Evolutionary conservation across 1,284 basidiomycete species (phyloP), one percentile per base, ranked within the genome.

Genomic region (Gymnopus androsaceus): DNA sequence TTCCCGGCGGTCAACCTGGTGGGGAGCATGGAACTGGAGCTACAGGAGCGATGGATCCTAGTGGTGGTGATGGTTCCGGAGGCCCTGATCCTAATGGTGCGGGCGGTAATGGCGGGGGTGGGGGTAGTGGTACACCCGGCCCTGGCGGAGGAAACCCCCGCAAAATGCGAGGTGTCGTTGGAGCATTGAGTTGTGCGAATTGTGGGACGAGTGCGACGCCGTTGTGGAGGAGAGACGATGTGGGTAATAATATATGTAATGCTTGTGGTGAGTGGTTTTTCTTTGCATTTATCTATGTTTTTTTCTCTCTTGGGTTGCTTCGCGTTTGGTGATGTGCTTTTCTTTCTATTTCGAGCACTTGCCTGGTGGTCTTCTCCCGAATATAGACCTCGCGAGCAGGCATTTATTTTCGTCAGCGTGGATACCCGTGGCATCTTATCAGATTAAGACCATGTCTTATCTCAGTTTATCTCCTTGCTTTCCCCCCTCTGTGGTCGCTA

Each of bases 171-270:
- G 69, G 70, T 3, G 64, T 72, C n/a, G 88, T 94, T 37, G 92
- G 92, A 56, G 92, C 89, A 15, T 73, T 95, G 66, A 87, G 87
- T 67, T 97, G 94, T 73, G 85, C 90, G 40, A 94, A 95, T 71
- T 97, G 94, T 72, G 90, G 91, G 17, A 96, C 94, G 40, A 94
- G 90, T 70, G 96, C 95, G 41, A 98, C 94, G 1, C 94, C 94
- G 12, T 76, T 98, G 4, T 98, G 94, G 94, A 78, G 94, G 66
- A 79, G 94, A 64, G 95, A 97, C 67, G 94, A 95, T 68, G 90
- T 94, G 59, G 94, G 94, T 50, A 91, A 95, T 75, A 94, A 92
- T 70, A 92, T 91, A 57, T 93, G 90, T 71, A 95, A 95, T 73
- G 94, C 93, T 54, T 95, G 93, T 75, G 93, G 93, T 94, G 74